Percentiles rank a stretch among this genome's conserved stretches.
Conservation (phyloP, 441 rosid species). For the Populus tomentosa region DNA sequence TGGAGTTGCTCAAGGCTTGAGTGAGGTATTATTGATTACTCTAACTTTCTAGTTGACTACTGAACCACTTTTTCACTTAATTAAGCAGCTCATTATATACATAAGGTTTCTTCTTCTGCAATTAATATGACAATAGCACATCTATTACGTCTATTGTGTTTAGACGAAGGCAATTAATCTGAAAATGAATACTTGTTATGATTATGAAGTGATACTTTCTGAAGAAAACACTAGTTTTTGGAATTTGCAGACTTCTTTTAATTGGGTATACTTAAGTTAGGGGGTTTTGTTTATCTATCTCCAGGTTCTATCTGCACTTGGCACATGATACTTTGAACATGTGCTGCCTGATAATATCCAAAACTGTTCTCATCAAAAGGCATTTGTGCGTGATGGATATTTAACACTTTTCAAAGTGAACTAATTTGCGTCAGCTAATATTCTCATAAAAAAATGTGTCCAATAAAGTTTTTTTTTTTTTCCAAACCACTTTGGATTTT, state of each 20-base stretch:
- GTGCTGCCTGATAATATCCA: conserved; percentile 88
- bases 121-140: neutral
- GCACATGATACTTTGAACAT: conserved; percentile 68
- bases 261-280: neutral
- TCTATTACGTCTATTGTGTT: neutral
- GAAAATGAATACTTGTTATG: neutral
- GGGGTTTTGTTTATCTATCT: neutral
- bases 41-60: neutral
- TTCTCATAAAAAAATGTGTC: conserved; percentile 12
- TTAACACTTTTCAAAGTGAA: conserved; percentile 87
- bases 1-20: conserved; percentile 99
- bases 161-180: neutral
- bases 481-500: neutral
- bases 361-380: conserved; percentile 87
- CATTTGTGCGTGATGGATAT: conserved; percentile 81
- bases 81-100: neutral
- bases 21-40: conserved; percentile 77
- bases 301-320: conserved; percentile 32
- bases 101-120: neutral
- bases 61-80: neutral
- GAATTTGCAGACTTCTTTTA: neutral
- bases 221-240: neutral
- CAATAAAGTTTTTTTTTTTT: conserved; percentile 24
- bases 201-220: conserved; percentile 56
- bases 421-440: conserved; percentile 16